Evolutionary conservation across 306 rosid genomes (phyloP).

Genomic region (Sindora glabra): DNA sequence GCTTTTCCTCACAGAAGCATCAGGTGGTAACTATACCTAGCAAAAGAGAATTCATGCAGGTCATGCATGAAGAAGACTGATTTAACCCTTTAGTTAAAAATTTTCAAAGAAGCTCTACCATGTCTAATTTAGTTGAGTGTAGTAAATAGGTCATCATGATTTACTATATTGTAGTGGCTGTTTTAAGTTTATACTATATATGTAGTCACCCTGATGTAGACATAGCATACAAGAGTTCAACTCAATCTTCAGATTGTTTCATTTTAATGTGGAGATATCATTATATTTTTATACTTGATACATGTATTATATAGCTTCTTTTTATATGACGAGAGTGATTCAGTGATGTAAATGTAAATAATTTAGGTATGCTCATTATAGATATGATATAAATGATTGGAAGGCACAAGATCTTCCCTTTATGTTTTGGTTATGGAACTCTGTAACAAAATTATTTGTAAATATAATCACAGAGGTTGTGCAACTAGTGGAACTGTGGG

Average conservation of each 20-base stretch:
- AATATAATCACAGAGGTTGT: constrained; percentile 51
- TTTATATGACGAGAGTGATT: constrained; percentile 1
- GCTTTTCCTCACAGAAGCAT: background rate
- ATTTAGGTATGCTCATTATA: background rate
- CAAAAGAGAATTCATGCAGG: background rate
- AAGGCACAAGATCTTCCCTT: background rate
- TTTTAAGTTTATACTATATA: background rate
- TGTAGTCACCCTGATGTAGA: background rate
- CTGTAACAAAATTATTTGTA: constrained; percentile 7
- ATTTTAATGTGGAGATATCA: background rate
- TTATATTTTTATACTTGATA: background rate
- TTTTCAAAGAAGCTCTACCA: no score
- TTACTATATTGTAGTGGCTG: background rate
- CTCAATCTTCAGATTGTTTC: background rate
- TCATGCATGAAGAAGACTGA: no score
- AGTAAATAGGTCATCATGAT: background rate
- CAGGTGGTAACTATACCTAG: background rate
- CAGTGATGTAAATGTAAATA: background rate
- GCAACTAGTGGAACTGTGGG: constrained; percentile 42
- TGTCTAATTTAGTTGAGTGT: background rate
- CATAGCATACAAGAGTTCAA: background rate
- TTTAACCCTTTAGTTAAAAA: no score
- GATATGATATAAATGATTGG: background rate
- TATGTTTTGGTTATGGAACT: background rate
- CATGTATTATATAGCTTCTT: background rate